Evolutionary conservation across 768 basidiomycete species (phyloP), one percentile per base, ranked within the genome.

Genomic region (Macrocybe gigantea): DNA sequence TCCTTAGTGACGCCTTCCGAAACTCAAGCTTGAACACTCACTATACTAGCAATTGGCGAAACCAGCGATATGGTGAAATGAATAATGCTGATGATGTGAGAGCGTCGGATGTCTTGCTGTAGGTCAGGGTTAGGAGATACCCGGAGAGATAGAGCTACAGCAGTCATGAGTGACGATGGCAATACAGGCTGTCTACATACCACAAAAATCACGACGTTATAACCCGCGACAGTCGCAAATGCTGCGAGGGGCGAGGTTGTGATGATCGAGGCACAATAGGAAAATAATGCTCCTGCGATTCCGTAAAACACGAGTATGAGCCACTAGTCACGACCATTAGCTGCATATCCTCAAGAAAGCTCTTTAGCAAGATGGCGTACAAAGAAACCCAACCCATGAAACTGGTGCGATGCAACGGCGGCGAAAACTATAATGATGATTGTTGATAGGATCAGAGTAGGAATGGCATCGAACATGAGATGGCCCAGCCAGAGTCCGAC

Each of bases 401-500:
- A 88, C 51, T 86, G 81, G 48, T 78, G 67, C 0, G 81, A 72
- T 3, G 31, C 42, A 44, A 61, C 73, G 11, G 66, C 58, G 7
- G 78, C 78, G 53, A 83, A 87, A 6, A 88, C 56, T 38, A 87
- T 75, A 12, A 75, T 69, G 39, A 88, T 77, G 44, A 87, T 65
- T 1, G 83, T 83, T 1, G 87, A 73, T 14, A 79, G 60, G n/a
- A 83, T 62, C 11, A 83, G 53, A 3, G 77, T 73, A 49, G 78
- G 74, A 7, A 85, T 71, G 6, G 78, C 71, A 56, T 91, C 88
- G 62, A 85, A 88, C 58, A 85, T 66, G 11, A 89, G 70, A 63
- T 91, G 88, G 2, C 88, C 88, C 3, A 91, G 66, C 85, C 87
- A 88, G 38, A 90, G 67, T 2, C 83, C 85, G 41, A 80, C 61